phyloP scores from a whole-genome alignment of 805 yeast genomes.

The Yarrowia sp. region DNA sequence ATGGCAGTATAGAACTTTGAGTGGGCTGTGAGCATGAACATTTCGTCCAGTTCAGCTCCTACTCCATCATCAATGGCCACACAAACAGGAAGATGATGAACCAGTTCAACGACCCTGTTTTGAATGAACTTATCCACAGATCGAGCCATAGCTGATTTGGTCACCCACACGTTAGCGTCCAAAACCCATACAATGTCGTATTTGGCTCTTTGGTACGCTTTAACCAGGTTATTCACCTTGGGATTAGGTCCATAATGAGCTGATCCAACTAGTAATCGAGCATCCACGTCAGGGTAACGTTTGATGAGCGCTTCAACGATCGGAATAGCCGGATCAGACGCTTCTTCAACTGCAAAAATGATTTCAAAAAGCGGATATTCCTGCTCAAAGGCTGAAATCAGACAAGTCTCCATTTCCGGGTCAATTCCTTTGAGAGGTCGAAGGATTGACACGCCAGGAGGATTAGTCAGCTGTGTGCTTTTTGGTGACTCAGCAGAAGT shows the following conservation, averaged over 20 bases:
- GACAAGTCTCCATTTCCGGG: slow-evolving; percentile 65
- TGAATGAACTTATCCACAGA: slow-evolving; percentile 53
- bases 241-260: slow-evolving; percentile 76
- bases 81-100: slow-evolving; percentile 71
- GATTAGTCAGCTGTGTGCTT: background rate
- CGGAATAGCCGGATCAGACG: slow-evolving; percentile 61
- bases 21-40: slow-evolving; percentile 81
- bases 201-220: slow-evolving; percentile 67
- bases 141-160: slow-evolving; percentile 60
- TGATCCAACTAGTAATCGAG: slow-evolving; percentile 56
- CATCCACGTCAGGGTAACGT: slow-evolving; percentile 56
- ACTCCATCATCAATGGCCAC: slow-evolving; percentile 38
- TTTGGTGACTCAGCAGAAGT: background rate
- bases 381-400: slow-evolving; percentile 67
- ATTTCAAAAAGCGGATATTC: slow-evolving; percentile 70
- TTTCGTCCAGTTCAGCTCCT: slow-evolving; percentile 77
- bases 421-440: slow-evolving; percentile 85
- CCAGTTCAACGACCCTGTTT: slow-evolving; percentile 51
- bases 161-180: slow-evolving; percentile 82
- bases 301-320: slow-evolving; percentile 51
- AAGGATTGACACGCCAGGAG: slow-evolving; percentile 66
- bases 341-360: slow-evolving; percentile 69
- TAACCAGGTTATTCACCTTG: slow-evolving; percentile 80
- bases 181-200: slow-evolving; percentile 78
- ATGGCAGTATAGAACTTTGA: slow-evolving; percentile 79